Percentiles rank a stretch among this genome's conserved stretches.
Conservation (phyloP, 2,329 filamentous ascomycete genomes). For the Emmonsiellopsis sp. region DNA sequence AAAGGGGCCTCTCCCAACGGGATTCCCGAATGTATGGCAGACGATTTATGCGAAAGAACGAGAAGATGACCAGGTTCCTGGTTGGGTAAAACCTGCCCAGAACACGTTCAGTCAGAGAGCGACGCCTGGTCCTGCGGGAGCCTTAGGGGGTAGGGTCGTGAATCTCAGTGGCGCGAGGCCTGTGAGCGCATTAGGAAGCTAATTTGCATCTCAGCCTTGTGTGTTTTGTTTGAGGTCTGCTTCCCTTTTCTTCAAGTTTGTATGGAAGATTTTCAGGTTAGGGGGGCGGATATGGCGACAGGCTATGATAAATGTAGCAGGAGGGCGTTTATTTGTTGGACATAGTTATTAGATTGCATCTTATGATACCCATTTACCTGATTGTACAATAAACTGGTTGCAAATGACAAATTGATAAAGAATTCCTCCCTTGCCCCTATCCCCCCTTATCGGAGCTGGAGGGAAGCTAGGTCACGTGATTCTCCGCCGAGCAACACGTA, state of each 20-base stretch:
- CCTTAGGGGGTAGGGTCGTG: conserved; percentile 45
- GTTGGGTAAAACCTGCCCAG: conserved; percentile 55
- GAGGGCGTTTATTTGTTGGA: neutral
- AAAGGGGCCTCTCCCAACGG: conserved; percentile 32
- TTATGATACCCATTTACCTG: neutral
- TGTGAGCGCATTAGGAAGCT: conserved; percentile 25
- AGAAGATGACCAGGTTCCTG: conserved; percentile 57
- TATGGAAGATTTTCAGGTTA: neutral
- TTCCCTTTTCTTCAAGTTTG: neutral
- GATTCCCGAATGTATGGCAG: conserved; percentile 64
- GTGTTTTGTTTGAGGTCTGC: neutral
- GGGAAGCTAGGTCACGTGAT: neutral
- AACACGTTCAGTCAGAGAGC: conserved; percentile 20
- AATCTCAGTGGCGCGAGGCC: conserved; percentile 48
- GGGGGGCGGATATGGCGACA: neutral
- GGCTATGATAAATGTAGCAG: neutral
- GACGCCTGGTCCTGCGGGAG: conserved; percentile 16
- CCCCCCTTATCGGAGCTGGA: no score
- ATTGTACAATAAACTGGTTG: no score
- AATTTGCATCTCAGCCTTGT: neutral
- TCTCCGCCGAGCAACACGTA: neutral
- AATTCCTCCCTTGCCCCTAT: no score
- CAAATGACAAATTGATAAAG: neutral
- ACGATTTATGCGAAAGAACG: conserved; percentile 54
- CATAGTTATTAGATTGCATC: neutral